Base-by-base conservation (phyloP, 1,139 yeast genomes). In the Debaryomyces robertsiae region DNA sequence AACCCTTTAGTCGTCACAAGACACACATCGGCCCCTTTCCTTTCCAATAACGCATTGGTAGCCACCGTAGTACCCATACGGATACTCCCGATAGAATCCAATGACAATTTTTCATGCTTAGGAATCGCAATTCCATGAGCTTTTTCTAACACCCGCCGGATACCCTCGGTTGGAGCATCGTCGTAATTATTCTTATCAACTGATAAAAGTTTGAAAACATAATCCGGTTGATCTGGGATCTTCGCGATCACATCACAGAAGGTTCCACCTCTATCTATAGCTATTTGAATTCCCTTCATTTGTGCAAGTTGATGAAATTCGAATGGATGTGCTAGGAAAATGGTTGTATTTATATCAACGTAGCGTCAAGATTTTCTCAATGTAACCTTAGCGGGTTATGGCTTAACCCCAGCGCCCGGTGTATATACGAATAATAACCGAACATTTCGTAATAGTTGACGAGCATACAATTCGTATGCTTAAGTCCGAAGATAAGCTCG, bases 131-230 rank as follows among this genome's bases (percentile, higher is more conserved):
- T 59, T 0, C 77, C 75, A 1, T 79, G 73, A 43, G 77, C 79
- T 27, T 66, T 63, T 56, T 86, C 94, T 44, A 91, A 63, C 0
- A 88, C 76, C 38, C 95, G 66, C 47, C 97, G 72, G 35, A 91
- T 87, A 5, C 96, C 97, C 64, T 90, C 97, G 11, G 91, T 73
- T 3, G 95, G 95, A 1, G 97, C 96, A 69, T 91, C 97, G 3
- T 72, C 66, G 58, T 91, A 90, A 64, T 90, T 90, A 32, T 75
- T 68, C 0, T 96, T 95, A 57, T 91, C 96, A 6, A 85, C 96
- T 1, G 96, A 88, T 22, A 91, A 69, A 30, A 90, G 65, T 61
- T 90, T 90, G 53, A 78, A 71, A 1, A 67, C 71, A 37, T 55
- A 57, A 46, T 73, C 77, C 3, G 54, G 53, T 32, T 64, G 65